phyloP scores from a whole-genome alignment of 208 protist species.

The Crithidia bombi region DNA sequence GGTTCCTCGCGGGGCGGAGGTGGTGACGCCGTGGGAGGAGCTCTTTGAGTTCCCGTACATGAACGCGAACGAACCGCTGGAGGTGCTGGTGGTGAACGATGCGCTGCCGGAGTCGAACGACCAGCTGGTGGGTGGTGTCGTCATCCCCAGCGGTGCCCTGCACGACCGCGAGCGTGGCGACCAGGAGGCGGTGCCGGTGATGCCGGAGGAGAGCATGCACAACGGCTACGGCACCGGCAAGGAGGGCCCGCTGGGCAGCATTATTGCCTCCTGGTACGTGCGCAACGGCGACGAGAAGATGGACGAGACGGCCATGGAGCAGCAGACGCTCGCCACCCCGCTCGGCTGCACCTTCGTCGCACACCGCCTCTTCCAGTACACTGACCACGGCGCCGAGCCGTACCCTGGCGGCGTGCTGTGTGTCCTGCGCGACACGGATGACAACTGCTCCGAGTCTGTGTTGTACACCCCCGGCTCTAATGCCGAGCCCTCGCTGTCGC shows the following conservation, averaged over 20 bases:
- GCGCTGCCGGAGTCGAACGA: constrained; percentile 59
- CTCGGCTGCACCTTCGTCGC: constrained; percentile 78
- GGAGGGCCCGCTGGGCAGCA: constrained; percentile 74
- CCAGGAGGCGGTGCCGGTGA: constrained; percentile 78
- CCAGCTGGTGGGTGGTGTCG: constrained; percentile 72
- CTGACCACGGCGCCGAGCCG: constrained; percentile 75
- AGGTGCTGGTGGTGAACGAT: constrained; percentile 86
- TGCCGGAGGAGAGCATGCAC: constrained; percentile 67
- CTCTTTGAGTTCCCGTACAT: constrained; percentile 91
- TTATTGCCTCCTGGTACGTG: constrained; percentile 88
- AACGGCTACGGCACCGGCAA: constrained; percentile 53
- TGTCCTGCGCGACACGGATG: constrained; percentile 86
- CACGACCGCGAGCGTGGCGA: constrained; percentile 71
- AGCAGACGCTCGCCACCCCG: constrained; percentile 72
- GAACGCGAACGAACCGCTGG: constrained; percentile 74
- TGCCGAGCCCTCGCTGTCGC: constrained; percentile 69
- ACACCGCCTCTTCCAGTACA: constrained; percentile 91
- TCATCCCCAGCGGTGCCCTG: constrained; percentile 70
- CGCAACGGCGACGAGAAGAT: constrained; percentile 60
- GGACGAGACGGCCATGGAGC: constrained; percentile 56
- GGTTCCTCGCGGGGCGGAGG: constrained; percentile 70
- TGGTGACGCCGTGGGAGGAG: constrained; percentile 83
- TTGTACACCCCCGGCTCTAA: constrained; percentile 58
- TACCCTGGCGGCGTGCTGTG: constrained; percentile 81
- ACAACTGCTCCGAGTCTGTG: constrained; percentile 89